Base-by-base conservation (phyloP, 306 rosid species). In the Casuarina cunninghamiana region DNA sequence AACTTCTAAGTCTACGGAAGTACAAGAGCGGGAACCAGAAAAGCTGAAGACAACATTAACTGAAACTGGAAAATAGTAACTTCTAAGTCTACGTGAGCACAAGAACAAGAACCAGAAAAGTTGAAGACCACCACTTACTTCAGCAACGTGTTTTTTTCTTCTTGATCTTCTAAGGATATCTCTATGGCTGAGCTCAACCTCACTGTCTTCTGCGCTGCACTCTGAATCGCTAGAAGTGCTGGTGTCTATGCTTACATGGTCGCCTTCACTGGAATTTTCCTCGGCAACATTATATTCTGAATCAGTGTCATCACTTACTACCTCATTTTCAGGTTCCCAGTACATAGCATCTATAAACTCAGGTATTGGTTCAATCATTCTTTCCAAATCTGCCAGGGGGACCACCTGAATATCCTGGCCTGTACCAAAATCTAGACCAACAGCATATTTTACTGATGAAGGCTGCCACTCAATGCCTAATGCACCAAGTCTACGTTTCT, bases 381-480 rank as follows among this genome's bases (percentile, higher is more conserved):
- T 91, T 69, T 93, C 98, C 82, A 91, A 84, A 89, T 93, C 98
- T n/a, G 88, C 88, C 91, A 93, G 75, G 70, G 97, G 98, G 41
- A 90, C 86, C 89, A 88, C 80, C 37, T 80, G 91, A 86, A 75
- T 82, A 58, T 88, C 97, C 78, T 81, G 89, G 67, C 89, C 89
- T 55, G 79, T 81, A 81, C 84, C 87, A 55, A 87, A 75, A 80
- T 89, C 90, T 38, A 88, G 85, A 76, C 98, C 94, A 75, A 91
- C 80, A 71, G 90, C 81, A 72, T 84, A 89, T 63, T 84, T 93
- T 77, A 88, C 82, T 65, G 86, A 72, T 35, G 98, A 89, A 61
- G 98, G 97, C 51, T 78, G 90, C 98, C 98, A 91, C 79, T 93
- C 98, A 81, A 87, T 87, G 82, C 97, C 97, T 80, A 93, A 86